These are phyloP conservation scores for Tieghemostelium lacteum DNA, from an alignment of 78 protist species.

Conservation along the genomic window DNA sequence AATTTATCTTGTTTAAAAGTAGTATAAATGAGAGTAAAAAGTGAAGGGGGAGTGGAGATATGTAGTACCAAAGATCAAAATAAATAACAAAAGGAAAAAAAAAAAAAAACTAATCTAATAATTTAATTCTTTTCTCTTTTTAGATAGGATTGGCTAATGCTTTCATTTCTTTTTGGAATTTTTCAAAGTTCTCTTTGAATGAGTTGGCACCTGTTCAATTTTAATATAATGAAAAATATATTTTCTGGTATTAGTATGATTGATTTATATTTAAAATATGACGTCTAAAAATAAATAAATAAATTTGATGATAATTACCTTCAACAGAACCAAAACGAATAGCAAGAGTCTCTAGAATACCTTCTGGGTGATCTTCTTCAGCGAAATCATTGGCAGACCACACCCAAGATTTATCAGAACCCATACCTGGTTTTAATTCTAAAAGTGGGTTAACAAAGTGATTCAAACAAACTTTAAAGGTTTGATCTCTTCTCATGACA, in stretches of 20 bases:
- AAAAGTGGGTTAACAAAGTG: slow-evolving; percentile 58
- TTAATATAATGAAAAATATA: not conserved
- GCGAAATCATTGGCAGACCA: slow-evolving; percentile 75
- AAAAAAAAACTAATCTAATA: no score
- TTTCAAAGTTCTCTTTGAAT: slow-evolving; percentile 65
- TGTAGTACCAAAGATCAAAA: no score
- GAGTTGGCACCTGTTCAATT: slow-evolving; percentile 28
- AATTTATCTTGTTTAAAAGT: no score
- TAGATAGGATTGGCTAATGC: no score
- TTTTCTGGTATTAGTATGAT: not conserved
- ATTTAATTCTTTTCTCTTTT: no score
- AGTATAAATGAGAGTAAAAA: no score
- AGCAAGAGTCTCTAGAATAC: slow-evolving; percentile 45
- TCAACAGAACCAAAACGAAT: slow-evolving; percentile 81
- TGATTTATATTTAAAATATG: not conserved
- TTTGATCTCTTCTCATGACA: slow-evolving; percentile 96
- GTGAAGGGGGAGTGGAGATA: no score
- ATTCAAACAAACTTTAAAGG: slow-evolving; percentile 95
- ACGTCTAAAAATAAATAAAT: not conserved
- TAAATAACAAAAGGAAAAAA: no score
- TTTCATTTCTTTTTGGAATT: slow-evolving; percentile 35
- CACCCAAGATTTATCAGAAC: slow-evolving; percentile 84
- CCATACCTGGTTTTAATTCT: slow-evolving; percentile 45
- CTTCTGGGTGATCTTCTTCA: slow-evolving; percentile 65
- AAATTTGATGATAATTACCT: slow-evolving; percentile 30